Conservation (phyloP, 2,329 filamentous ascomycete genomes). For the Verticillium isaacii region DNA sequence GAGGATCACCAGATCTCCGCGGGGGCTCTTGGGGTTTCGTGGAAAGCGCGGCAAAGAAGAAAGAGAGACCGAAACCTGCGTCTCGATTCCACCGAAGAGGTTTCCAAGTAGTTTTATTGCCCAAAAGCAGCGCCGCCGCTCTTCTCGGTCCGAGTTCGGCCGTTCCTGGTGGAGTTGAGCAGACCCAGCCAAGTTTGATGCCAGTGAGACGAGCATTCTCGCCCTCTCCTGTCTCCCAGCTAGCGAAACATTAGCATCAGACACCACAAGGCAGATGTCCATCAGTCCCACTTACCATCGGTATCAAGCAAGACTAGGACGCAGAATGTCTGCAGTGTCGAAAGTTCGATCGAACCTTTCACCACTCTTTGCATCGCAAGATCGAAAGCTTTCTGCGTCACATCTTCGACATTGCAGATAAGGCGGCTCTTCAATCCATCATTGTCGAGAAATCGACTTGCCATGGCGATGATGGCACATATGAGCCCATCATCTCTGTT, state of each 20-base stretch:
- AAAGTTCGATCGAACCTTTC: constrained; percentile 28
- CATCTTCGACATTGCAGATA: neutral
- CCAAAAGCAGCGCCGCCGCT: constrained; percentile 29
- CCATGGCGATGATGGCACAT: neutral
- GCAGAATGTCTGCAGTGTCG: constrained; percentile 29
- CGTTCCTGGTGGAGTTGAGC: neutral
- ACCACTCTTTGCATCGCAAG: constrained; percentile 23
- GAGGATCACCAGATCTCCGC: neutral
- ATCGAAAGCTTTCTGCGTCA: neutral
- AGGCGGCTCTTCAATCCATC: neutral
- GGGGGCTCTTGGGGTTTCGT: neutral
- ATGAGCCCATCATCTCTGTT: neutral
- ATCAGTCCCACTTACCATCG: neutral
- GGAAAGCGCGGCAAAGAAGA: neutral
- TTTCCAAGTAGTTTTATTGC: constrained; percentile 36
- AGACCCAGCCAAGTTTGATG: neutral
- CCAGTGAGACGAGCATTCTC: neutral
- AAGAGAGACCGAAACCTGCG: neutral
- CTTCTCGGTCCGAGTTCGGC: constrained; percentile 6
- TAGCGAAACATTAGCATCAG: neutral
- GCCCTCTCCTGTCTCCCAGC: neutral
- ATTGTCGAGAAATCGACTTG: neutral
- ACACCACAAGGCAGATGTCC: neutral
- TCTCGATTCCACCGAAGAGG: constrained; percentile 27
- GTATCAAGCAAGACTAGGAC: constrained; percentile 2